These are phyloP conservation scores for Ogataea ramenticola DNA, from an alignment of 805 yeast species.

Conservation along the genomic window DNA sequence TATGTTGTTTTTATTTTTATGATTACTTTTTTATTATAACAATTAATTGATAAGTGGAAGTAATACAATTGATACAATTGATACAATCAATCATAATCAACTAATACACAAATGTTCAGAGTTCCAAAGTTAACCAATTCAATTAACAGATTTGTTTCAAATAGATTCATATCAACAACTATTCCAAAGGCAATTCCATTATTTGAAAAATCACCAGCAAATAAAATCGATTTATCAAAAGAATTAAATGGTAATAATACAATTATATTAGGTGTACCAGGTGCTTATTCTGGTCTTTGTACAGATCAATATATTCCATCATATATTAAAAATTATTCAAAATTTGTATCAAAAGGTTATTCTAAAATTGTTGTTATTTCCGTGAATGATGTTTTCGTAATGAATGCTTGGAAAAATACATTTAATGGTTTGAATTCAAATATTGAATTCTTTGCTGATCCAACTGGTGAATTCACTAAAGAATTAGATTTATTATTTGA, in stretches of 20 bases:
- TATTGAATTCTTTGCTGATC: slow-evolving; percentile 60
- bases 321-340: slow-evolving; percentile 43
- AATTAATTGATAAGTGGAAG: too few species aligned
- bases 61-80: not conserved
- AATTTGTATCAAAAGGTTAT: slow-evolving; percentile 62
- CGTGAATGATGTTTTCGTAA: slow-evolving; percentile 84
- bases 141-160: not conserved
- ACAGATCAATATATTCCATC: slow-evolving; percentile 69
- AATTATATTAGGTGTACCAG: slow-evolving; percentile 54
- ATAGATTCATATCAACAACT: not conserved
- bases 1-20: too few species aligned
- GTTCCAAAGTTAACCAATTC: too few species aligned
- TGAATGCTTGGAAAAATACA: slow-evolving; percentile 67
- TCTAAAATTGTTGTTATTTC: slow-evolving; percentile 56
- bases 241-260: slow-evolving; percentile 18
- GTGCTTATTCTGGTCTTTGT: slow-evolving; percentile 81
- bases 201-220: slow-evolving; percentile 16
- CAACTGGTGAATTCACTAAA: slow-evolving; percentile 64
- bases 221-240: slow-evolving; percentile 13
- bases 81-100: not conserved
- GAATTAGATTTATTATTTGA: slow-evolving; percentile 65
- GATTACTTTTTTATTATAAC: too few species aligned
- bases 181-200: slow-evolving; percentile 11
- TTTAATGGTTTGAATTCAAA: slow-evolving; percentile 14
- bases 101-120: too few species aligned